Percentiles rank a stretch among this genome's conserved stretches.
Conservation (phyloP, 148 eudicot species). For the Cornus florida region DNA sequence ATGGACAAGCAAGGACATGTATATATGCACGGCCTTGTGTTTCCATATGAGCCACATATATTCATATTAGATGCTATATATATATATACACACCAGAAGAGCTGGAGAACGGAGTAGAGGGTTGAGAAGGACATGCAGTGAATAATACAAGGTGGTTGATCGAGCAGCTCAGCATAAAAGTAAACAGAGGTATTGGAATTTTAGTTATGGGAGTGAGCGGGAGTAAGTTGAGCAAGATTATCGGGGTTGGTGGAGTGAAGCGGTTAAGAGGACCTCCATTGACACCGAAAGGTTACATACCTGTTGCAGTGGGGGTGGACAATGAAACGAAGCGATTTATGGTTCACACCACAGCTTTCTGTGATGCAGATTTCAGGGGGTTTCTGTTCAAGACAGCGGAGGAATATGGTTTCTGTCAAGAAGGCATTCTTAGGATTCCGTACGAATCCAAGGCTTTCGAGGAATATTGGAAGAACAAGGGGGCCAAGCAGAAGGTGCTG, state of each 20-base stretch:
- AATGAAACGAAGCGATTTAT: conserved; percentile 29
- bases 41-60: too few relatives aligned
- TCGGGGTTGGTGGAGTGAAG: background rate
- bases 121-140: too few relatives aligned
- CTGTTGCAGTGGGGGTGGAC: conserved; percentile 29
- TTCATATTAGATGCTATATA: too few relatives aligned
- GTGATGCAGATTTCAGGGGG: conserved; percentile 24
- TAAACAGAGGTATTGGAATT: too few relatives aligned
- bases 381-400: conserved; percentile 28
- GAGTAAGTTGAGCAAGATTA: conserved; percentile 2
- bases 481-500: conserved; percentile 17
- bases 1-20: background rate
- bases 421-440: conserved; percentile 34
- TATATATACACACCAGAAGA: background rate
- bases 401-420: conserved; percentile 31
- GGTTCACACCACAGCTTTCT: conserved; percentile 24
- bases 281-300: conserved; percentile 30
- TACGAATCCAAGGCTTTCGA: conserved; percentile 35
- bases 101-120: background rate
- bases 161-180: too few relatives aligned
- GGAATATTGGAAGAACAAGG: conserved; percentile 17
- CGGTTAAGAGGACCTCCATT: background rate
- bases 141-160: too few relatives aligned
- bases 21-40: too few relatives aligned
- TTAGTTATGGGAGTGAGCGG: conserved; percentile 13